Percentiles rank a stretch among this genome's conserved stretches.
Conservation (phyloP, 441 rosid species). For the Pelargonium myrrhifolium region DNA sequence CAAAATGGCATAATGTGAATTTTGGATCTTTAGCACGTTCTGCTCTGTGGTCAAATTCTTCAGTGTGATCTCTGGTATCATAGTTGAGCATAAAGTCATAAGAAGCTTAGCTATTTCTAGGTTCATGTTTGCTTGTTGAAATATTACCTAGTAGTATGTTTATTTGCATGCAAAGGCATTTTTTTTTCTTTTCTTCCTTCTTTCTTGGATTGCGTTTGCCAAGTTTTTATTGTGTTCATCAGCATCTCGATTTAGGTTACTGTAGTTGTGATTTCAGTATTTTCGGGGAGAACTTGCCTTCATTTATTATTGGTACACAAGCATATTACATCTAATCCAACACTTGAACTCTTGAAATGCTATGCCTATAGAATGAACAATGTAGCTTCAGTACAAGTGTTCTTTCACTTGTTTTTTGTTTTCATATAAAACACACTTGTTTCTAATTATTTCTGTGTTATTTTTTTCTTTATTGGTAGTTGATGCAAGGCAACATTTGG, state of each 20-base stretch:
- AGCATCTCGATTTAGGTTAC: too few relatives aligned
- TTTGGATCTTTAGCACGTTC: neutral
- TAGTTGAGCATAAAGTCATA: neutral
- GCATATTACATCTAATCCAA: neutral
- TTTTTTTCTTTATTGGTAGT: slow-evolving; percentile 30
- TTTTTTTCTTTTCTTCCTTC: too few relatives aligned
- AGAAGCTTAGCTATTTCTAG: neutral
- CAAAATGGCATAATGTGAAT: neutral
- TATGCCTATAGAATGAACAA: neutral
- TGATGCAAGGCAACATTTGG: slow-evolving; percentile 73
- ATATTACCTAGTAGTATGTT: neutral
- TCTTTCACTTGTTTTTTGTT: too few relatives aligned
- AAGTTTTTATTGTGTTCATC: too few relatives aligned
- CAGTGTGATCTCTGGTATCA: neutral
- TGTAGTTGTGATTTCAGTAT: neutral
- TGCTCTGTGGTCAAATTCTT: neutral
- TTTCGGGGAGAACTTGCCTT: neutral
- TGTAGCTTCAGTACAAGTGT: neutral
- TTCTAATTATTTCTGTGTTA: neutral
- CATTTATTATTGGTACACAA: neutral
- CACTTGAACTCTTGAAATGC: neutral
- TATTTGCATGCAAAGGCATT: neutral
- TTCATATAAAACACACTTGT: too few relatives aligned
- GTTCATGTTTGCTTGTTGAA: neutral
- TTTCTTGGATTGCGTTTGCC: neutral